Base-by-base conservation (phyloP, 169 alveolate species). In the Babesia sp. region DNA sequence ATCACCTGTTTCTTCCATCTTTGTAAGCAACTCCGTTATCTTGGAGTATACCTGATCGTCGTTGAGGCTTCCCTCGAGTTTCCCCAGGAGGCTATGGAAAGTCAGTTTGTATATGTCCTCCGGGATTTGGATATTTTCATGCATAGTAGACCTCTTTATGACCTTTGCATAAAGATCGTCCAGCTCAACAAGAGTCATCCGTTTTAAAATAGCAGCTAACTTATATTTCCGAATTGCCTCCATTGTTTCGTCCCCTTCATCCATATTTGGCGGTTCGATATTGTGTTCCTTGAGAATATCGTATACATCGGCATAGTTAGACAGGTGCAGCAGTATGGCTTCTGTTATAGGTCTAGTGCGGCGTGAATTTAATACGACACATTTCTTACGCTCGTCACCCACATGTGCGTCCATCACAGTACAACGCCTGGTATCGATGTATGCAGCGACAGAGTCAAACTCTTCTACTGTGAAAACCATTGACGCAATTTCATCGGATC, bases 241-340 rank as follows among this genome's bases (percentile, higher is more conserved):
- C 24, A n/a, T 11, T 18, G 76, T 53, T 9, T 24, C 14, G n/a
- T 66, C 73, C 18, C 8, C 60, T 18, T 68, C 29, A 37, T 33
- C 59, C 28, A 12, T 34, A 1, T 8, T 44, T 12, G 63, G 74
- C 22, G 20, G 3, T 60, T 57, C 71, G 34, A 72, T 26, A 39
- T 72, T 66, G 2, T 24, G 64, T 33, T 59, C 64, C 22, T 72
- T 50, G 12, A 72, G 66, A 14, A 48, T n/a, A 11, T 72, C 57
- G 53, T 45, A 72, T 1, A 72, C 64, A 16, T 58, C 72, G 16
- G 57, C 83, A 37, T 72, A 72, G 48, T 61, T 72, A n/a, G 83
- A 72, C 55, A 57, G 11, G 58, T 72, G 83, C 73, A 61, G 22
- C 24, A 72, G 48, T 7, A 72, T 60, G 1, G 67, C 63, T 36